A percentile compares a stretch with the other conserved stretches of the same genome.
Conservation (phyloP, 2,329 filamentous ascomycete species). For the Neopestalotiopsis sp. region DNA sequence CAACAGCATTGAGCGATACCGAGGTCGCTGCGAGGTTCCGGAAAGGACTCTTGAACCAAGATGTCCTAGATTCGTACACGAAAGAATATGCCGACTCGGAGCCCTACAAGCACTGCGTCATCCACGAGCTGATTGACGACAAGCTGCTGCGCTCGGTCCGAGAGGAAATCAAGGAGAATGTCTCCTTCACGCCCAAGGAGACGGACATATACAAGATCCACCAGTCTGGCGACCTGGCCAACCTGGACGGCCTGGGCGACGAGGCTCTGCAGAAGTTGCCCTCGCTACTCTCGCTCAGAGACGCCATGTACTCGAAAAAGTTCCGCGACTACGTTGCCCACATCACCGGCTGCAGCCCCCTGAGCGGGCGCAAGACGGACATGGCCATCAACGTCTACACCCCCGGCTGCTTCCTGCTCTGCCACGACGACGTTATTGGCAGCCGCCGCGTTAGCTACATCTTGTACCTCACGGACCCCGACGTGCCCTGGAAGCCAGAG, state of each 20-base stretch:
- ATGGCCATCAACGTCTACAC: slow-evolving; percentile 99
- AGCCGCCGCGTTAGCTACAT: slow-evolving; percentile 96
- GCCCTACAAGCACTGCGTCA: slow-evolving; percentile 92
- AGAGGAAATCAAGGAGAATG: slow-evolving; percentile 85
- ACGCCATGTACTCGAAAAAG: slow-evolving; percentile 87
- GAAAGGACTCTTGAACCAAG: slow-evolving; percentile 67
- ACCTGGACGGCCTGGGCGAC: slow-evolving; percentile 91
- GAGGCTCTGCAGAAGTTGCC: slow-evolving; percentile 85
- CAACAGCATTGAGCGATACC: slow-evolving; percentile 50
- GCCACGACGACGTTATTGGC: slow-evolving; percentile 99
- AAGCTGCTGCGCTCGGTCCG: slow-evolving; percentile 84
- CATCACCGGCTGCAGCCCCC: slow-evolving; percentile 83
- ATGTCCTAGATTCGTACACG: slow-evolving; percentile 64
- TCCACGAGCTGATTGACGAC: slow-evolving; percentile 80
- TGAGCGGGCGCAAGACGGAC: slow-evolving; percentile 94
- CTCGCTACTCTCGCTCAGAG: slow-evolving; percentile 87
- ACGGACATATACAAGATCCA: slow-evolving; percentile 99
- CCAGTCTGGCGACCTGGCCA: slow-evolving; percentile 96
- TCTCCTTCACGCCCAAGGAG: slow-evolving; percentile 97
- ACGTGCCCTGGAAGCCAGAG: slow-evolving; percentile 84
- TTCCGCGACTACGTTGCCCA: slow-evolving; percentile 89
- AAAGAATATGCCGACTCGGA: slow-evolving; percentile 66
- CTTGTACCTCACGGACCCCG: slow-evolving; percentile 91
- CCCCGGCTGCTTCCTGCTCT: slow-evolving; percentile 91
- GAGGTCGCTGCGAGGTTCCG: slow-evolving; percentile 67